phyloP scores from a whole-genome alignment of 192 early-diverging fungal genomes.

The Piromyces finnis region DNA sequence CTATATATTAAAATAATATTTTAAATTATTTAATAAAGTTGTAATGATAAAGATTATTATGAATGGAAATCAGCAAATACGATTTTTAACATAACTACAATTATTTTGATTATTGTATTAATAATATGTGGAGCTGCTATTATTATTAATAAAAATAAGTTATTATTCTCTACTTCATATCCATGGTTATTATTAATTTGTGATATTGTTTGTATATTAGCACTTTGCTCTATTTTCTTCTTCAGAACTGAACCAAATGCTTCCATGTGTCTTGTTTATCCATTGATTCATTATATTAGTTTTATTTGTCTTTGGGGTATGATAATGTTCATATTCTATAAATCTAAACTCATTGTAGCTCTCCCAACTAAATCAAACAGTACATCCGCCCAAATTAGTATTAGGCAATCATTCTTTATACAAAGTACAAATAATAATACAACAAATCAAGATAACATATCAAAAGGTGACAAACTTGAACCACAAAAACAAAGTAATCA shows the following conservation, averaged over 20 bases:
- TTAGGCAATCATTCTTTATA: neutral
- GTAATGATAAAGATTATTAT: neutral
- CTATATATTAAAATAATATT: too few relatives aligned
- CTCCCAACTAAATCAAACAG: neutral
- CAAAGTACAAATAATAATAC: neutral
- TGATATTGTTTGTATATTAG: neutral
- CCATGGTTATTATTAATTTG: neutral
- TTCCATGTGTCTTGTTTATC: neutral
- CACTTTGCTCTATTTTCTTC: neutral
- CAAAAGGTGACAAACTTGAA: neutral
- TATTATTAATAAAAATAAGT: neutral
- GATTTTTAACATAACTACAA: neutral
- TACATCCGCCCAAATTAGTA: neutral
- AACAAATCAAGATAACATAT: neutral
- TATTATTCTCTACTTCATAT: neutral
- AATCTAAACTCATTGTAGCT: neutral
- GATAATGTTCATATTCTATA: neutral
- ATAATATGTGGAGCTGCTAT: neutral
- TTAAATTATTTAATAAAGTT: too few relatives aligned
- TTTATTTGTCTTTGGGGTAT: neutral
- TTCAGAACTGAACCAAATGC: neutral
- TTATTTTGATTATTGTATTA: neutral
- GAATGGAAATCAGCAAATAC: neutral
- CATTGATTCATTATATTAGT: neutral
- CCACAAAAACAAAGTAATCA: neutral